These are phyloP conservation scores for Suillus tomentosus DNA, from an alignment of 768 basidiomycete species.

Conservation along the genomic window DNA sequence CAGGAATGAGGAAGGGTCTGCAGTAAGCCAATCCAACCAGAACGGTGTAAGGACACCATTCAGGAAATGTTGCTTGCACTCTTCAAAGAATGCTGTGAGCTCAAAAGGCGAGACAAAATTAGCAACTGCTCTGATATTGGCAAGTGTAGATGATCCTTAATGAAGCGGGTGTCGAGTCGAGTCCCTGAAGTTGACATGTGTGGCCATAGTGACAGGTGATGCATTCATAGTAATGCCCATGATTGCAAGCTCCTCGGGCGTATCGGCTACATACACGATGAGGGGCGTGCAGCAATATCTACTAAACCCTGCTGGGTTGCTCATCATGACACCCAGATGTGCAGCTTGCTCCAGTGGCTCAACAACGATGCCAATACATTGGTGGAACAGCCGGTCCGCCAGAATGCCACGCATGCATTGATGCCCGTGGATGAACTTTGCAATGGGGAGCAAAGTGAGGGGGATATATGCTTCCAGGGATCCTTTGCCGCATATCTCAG, in stretches of 20 bases:
- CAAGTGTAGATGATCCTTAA: no score
- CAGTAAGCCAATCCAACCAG: conserved; percentile 15
- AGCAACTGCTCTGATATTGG: no score
- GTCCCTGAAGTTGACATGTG: no score
- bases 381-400: no score
- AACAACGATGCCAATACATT: no score
- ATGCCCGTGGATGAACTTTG: conserved; percentile 18
- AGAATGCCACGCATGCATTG: no score
- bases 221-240: conserved; percentile 22
- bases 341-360: conserved; percentile 21
- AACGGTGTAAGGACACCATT: no score
- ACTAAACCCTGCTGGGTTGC: conserved; percentile 23
- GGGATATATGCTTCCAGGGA: conserved; percentile 22
- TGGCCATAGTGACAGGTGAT: conserved; percentile 23
- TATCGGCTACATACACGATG: conserved; percentile 28
- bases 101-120: no score
- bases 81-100: no score
- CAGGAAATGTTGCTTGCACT: no score
- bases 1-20: conserved; percentile 35
- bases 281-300: conserved; percentile 23
- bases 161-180: no score
- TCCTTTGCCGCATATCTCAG: conserved; percentile 16
- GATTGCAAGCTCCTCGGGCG: conserved; percentile 8
- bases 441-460: background rate
- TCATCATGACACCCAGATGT: conserved; percentile 22